Evolutionary conservation across 495 filamentous ascomycete genomes (phyloP), one percentile per base, ranked within the genome.

Genomic region (Jackrogersella minutella): DNA sequence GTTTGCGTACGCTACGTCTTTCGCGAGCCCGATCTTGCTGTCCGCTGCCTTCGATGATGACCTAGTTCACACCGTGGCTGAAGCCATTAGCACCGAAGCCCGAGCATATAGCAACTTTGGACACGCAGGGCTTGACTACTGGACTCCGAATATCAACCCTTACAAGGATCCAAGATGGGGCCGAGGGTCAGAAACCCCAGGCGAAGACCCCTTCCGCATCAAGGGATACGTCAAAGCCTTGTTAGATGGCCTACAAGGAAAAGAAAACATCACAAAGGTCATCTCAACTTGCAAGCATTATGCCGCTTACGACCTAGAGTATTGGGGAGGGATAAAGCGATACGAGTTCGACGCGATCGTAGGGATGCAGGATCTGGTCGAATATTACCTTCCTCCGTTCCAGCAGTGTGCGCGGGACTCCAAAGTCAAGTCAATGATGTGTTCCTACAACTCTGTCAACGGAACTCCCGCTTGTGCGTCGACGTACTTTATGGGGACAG

Each of bases 101-200:
- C 79, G 89, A n/a, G 88, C 88, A 1, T 91, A 87, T 69, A 87
- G 79, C 71, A 92, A 92, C 60, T 81, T 60, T 13, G 84, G 83
- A 14, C 74, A 79, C 16, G 81, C 80, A 36, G 85, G 86, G 0
- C 72, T 91, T 4, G 85, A 91, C 68, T 85, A 78, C 53, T 92
- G 87, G 77, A 84, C 88, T 0, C 88, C 88, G 1, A 88, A 91
- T 64, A 88, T 91, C 74, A 91, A 91, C 70, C 80, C 84, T 1
- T 91, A 88, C 77, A 73, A 73, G 31, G 79, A 82, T 39, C 82
- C 82, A 3, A 71, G 77, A 52, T 80, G 81, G 77, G 81, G 81
- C 0, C 64, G 80, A 8, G 76, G 76, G 1, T 57, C 56, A 3
- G 76, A 78, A 43, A 79, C 77, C 0, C 77, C 74, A 4, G 75